Evolutionary conservation across 129 eudicot genomes (phyloP), one percentile per base, ranked within the genome.

Genomic region (Flaveria brownii): DNA sequence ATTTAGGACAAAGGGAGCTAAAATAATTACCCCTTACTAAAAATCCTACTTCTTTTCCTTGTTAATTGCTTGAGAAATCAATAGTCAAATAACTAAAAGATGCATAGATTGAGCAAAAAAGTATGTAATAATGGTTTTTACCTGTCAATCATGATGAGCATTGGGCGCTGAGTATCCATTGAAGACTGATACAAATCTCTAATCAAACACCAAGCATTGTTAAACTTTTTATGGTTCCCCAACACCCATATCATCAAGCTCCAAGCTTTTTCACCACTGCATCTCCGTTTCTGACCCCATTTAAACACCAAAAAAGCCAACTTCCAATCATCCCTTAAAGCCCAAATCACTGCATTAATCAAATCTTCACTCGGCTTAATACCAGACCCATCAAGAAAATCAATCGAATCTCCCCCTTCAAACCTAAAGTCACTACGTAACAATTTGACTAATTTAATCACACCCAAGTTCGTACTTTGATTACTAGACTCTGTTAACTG

Each of bases 131-230:
- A 36, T 63, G 13, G 68, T 41, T 42, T 49, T 43, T 82, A 93
- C 98, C 99, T 89, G 46, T 95, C 97, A 22, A 91, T 86, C 86
- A 91, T 73, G 73, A 89, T 68, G 76, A 95, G 82, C 90, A 95
- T 87, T 15, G 96, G 89, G 17, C 22, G 84, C 61, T 85, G 88
- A 78, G 90, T 81, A 71, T 86, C 94, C 86, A 80, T 81, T 6
- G 82, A 84, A 75, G 79, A 71, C 10, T 73, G 82, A 81, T 87
- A 75, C 70, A 87, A 74, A 66, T 91, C 96, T 2, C 78, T 84
- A 75, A 95, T 83, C 82, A 95, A 73, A 77, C 91, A 84, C 99
- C 99, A 95, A 76, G 97, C 97, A 75, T 74, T 85, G 56, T 82
- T 84, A 56, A 95, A 91, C 86, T 91, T 91, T 23, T 78, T 78